Evolutionary conservation across 495 filamentous ascomycete genomes (phyloP), one percentile per base, ranked within the genome.

Genomic region (Neurospora sp.): DNA sequence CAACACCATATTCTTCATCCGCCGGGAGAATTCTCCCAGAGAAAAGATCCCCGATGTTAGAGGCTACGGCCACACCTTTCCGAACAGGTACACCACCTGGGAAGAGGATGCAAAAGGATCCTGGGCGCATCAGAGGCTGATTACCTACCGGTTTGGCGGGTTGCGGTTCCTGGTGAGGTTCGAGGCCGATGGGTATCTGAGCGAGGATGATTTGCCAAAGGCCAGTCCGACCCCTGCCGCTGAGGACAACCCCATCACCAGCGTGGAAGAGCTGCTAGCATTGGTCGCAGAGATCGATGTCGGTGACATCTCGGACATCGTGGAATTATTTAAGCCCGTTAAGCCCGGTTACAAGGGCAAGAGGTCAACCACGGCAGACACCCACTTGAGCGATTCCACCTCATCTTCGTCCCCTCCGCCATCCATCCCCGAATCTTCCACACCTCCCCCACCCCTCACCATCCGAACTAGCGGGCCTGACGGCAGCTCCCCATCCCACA

Each of bases 1-100:
- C 11, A 83, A 86, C 38, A 91, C 90, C 0, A 83, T 91, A 16
- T 90, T 93, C 77, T 85, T 93, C 69, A 76, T 90, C 42, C 87
- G 90, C 35, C 82, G 84, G 27, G 88, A 90, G 70, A 90, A 88
- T 71, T 85, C 83, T 2, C 89, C 89, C 0, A 86, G 77, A 0
- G 82, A 86, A 69, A 18, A 82, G 5, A 89, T 92, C 39, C 76
- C 79, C 3, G 83, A 82, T 70, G 80, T 92, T 5, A 72, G 72
- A 7, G 91, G 90, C 0, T 92, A 84, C 77, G 90, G 91, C 9
- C 89, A 91, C 77, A 85, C 87, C 1, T 93, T 93, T 77, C 85
- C 89, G 6, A 88, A 91, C 44, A 84, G 80, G 4, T 91, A 91
- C 76, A 93, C 91, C 2, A 88, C 86, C 1, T 90, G 89, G 87